Conservation (phyloP, 129 eudicot species). For the Flaveria linearis region DNA sequence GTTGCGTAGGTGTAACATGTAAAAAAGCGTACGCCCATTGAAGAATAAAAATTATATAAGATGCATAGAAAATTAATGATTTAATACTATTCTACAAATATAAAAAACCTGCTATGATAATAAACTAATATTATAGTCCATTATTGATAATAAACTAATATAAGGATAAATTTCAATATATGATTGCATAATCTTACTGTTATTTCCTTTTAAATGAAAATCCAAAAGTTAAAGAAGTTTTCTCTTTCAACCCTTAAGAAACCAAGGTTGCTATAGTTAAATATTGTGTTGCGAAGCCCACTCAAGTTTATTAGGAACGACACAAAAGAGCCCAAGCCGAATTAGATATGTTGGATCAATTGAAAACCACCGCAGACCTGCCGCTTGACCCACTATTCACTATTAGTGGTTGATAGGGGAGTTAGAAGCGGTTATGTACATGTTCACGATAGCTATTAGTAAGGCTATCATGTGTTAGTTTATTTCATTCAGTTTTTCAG, state of each 20-base stretch:
- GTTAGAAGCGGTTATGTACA: too few species aligned
- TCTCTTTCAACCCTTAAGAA: not conserved
- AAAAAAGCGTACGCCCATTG: not conserved
- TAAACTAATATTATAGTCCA: not conserved
- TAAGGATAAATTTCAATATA: not conserved
- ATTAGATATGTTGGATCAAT: too few species aligned
- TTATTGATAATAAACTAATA: not conserved
- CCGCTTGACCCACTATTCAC: too few species aligned
- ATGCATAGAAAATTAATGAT: not conserved
- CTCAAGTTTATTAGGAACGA: too few species aligned
- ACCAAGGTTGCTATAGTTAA: not conserved
- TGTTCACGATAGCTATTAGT: too few species aligned
- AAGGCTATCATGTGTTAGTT: too few species aligned
- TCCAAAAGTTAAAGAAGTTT: not conserved
- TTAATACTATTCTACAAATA: not conserved
- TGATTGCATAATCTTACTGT: not conserved
- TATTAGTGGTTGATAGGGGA: too few species aligned
- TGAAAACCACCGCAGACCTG: too few species aligned
- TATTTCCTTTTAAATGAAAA: not conserved
- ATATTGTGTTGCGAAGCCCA: not conserved
- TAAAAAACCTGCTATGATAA: not conserved
- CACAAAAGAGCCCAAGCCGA: too few species aligned
- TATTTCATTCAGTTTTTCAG: too few species aligned
- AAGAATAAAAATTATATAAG: not conserved
- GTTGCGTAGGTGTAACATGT: not conserved